A percentile compares a stretch with the other conserved stretches of the same genome.
Conservation (phyloP, 2,329 filamentous ascomycete genomes). For the Drechslera avenae region DNA sequence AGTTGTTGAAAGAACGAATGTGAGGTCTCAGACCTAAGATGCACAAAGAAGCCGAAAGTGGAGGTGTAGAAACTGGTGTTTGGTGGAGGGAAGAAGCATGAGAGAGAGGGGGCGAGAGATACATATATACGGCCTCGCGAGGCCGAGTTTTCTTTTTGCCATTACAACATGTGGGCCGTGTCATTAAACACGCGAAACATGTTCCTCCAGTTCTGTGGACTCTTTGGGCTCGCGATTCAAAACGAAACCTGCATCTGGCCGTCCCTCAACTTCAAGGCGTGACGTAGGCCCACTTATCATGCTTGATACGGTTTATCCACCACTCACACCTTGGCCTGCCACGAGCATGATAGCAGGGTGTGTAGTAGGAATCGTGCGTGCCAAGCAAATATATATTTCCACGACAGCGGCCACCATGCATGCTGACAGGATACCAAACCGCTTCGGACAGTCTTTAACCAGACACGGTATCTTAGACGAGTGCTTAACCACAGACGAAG, state of each 20-base stretch:
- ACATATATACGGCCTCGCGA: conserved; percentile 28
- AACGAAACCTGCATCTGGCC: conserved; percentile 16
- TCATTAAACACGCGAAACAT: conserved; percentile 48
- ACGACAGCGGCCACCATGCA: conserved; percentile 33
- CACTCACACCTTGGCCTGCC: conserved; percentile 23
- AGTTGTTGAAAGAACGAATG: conserved; percentile 44
- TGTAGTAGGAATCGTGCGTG: conserved; percentile 22
- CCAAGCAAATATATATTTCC: conserved; percentile 23
- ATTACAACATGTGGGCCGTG: conserved; percentile 34
- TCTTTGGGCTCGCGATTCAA: conserved; percentile 26
- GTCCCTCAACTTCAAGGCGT: conserved; percentile 20
- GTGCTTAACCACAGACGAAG: conserved; percentile 28
- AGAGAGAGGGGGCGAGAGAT: neutral
- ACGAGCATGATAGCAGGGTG: conserved; percentile 21
- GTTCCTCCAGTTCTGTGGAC: conserved; percentile 26
- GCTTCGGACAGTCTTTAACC: conserved; percentile 20
- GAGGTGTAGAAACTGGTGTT: conserved; percentile 32
- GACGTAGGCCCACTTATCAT: conserved; percentile 25
- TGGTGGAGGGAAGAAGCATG: conserved; percentile 10
- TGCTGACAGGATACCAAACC: conserved; percentile 16
- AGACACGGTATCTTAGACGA: conserved; percentile 26
- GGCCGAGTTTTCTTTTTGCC: conserved; percentile 18
- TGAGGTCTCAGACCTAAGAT: conserved; percentile 46
- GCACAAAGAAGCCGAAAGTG: conserved; percentile 33
- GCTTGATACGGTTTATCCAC: conserved; percentile 35